These are phyloP conservation scores for Orbilia blumenaviensis DNA, from an alignment of 2,329 filamentous ascomycete genomes.

Conservation along the genomic window DNA sequence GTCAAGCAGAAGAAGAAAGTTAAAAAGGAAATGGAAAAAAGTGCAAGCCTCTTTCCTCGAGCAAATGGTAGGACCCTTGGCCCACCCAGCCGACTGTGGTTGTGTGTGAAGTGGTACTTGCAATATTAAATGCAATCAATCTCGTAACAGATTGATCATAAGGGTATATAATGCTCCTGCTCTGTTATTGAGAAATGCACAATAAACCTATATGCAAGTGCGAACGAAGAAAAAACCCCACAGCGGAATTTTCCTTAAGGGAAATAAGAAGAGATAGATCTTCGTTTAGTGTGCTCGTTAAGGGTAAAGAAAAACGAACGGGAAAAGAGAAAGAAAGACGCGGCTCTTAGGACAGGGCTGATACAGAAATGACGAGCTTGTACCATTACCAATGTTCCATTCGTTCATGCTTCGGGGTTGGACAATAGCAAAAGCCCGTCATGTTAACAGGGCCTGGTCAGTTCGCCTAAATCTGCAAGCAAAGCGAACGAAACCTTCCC, in stretches of 20 bases:
- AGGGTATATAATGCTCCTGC: constrained; percentile 46
- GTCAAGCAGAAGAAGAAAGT: not conserved
- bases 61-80: not conserved
- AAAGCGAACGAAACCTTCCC: constrained; percentile 27
- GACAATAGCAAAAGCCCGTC: too few relatives aligned
- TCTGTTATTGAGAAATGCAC: too few relatives aligned
- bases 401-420: too few relatives aligned
- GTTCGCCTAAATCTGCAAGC: constrained; percentile 41
- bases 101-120: constrained; percentile 45
- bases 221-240: constrained; percentile 8
- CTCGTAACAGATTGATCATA: constrained; percentile 53
- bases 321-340: constrained; percentile 30
- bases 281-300: constrained; percentile 24
- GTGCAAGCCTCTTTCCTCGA: constrained; percentile 2
- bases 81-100: constrained; percentile 29
- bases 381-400: too few relatives aligned
- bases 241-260: constrained; percentile 25
- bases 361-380: constrained; percentile 43
- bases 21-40: too few relatives aligned
- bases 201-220: constrained; percentile 49
- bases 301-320: constrained; percentile 21
- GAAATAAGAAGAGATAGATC: too few relatives aligned
- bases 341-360: constrained; percentile 50
- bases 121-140: constrained; percentile 54
- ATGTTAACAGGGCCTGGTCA: constrained; percentile 30